A percentile compares a stretch with the other conserved stretches of the same genome.
Conservation (phyloP, 2,329 filamentous ascomycete genomes). For the Colletotrichum sp. region DNA sequence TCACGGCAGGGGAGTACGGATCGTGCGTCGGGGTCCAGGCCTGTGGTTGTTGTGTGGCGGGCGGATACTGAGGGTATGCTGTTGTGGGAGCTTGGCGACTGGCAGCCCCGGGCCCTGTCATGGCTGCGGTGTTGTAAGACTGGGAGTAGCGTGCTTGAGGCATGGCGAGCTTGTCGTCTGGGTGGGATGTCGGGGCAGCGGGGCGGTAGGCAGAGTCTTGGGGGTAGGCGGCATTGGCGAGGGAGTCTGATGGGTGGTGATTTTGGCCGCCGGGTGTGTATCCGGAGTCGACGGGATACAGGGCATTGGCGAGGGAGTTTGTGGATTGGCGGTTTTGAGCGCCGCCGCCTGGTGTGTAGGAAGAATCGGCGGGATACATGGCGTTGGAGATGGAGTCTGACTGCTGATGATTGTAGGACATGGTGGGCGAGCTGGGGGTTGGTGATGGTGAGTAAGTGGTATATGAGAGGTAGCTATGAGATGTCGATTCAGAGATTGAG, state of each 20-base stretch:
- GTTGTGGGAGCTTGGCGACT: background rate
- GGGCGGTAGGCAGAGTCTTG: slow-evolving; percentile 18
- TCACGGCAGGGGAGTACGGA: background rate
- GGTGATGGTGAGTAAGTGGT: background rate
- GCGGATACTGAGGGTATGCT: background rate
- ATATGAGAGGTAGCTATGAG: background rate
- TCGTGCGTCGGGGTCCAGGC: slow-evolving; percentile 1
- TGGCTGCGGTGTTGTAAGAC: slow-evolving; percentile 1
- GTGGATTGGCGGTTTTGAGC: background rate
- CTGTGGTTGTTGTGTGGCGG: background rate
- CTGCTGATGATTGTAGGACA: slow-evolving; percentile 11
- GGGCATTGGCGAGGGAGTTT: slow-evolving; percentile 16
- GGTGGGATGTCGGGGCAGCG: background rate
- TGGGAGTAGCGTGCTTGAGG: slow-evolving; percentile 15
- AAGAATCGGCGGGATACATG: slow-evolving; percentile 1
- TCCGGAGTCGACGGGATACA: slow-evolving; percentile 15
- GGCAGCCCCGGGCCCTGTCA: background rate
- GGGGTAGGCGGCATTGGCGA: slow-evolving; percentile 20
- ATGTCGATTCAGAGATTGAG: background rate
- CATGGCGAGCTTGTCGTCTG: slow-evolving; percentile 19
- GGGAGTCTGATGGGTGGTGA: slow-evolving; percentile 2
- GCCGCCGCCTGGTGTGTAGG: background rate
- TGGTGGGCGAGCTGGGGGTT: background rate
- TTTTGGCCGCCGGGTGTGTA: slow-evolving; percentile 5
- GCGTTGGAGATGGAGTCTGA: slow-evolving; percentile 8